These are phyloP conservation scores for Setaria viridis DNA, from an alignment of 202 grass and related monocot species.

Conservation along the genomic window DNA sequence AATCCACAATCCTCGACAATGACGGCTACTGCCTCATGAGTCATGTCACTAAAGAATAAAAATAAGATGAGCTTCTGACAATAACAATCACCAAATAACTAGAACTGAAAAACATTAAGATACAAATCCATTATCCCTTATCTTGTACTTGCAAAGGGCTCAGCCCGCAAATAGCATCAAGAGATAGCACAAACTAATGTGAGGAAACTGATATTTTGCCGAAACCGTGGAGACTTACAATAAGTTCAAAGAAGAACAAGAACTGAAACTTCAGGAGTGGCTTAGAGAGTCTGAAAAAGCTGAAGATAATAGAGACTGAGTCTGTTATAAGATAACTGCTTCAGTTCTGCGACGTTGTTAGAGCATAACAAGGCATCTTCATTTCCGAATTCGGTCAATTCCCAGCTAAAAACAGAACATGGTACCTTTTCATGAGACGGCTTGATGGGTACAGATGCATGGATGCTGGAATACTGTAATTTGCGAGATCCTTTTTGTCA, in stretches of 20 bases:
- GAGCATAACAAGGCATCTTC: background rate
- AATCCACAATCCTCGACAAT: no score
- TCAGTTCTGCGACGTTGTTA: background rate
- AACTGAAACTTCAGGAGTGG: slow-evolving; percentile 77
- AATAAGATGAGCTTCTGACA: no score
- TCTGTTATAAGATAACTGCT: background rate
- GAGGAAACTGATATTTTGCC: slow-evolving; percentile 36
- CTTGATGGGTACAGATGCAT: background rate
- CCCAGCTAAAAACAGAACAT: background rate
- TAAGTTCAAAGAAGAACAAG: slow-evolving; percentile 80
- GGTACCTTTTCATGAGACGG: background rate
- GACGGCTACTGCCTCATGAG: no score
- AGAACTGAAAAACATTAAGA: no score
- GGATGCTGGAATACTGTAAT: background rate
- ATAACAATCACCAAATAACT: no score
- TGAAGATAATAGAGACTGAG: slow-evolving; percentile 28
- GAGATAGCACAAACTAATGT: no score
- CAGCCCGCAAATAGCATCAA: no score
- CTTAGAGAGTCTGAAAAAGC: slow-evolving; percentile 49
- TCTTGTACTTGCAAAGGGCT: no score
- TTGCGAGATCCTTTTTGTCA: background rate
- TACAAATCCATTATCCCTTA: no score
- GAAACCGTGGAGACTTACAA: slow-evolving; percentile 55
- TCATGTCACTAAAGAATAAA: no score
- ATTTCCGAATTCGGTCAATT: background rate